These are phyloP conservation scores for Xylaria hypoxylon DNA, from an alignment of 2,329 filamentous ascomycete genomes.

Conservation along the genomic window DNA sequence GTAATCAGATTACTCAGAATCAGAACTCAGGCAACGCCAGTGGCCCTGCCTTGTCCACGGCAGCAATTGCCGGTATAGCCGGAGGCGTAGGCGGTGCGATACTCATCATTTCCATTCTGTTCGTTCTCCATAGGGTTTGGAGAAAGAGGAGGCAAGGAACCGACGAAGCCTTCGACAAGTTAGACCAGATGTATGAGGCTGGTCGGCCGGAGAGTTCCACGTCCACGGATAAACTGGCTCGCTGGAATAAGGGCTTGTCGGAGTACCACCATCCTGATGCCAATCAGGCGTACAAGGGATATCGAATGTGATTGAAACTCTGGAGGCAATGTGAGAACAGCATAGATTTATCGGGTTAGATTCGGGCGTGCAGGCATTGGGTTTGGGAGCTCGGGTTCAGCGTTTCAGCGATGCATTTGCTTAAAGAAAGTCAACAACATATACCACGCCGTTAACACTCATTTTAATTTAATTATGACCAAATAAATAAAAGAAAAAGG, in stretches of 20 bases:
- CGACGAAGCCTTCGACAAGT: constrained; percentile 44
- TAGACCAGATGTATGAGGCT: constrained; percentile 49
- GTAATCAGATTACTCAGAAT: constrained; percentile 41
- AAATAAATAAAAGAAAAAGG: not conserved
- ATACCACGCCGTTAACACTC: constrained; percentile 19
- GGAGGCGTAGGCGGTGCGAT: constrained; percentile 47
- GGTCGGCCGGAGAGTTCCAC: constrained; percentile 45
- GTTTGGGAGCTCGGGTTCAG: not conserved
- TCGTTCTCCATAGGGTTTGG: constrained; percentile 49
- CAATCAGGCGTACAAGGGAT: constrained; percentile 43
- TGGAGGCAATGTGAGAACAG: not conserved
- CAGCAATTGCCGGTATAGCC: constrained; percentile 48
- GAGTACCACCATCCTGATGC: constrained; percentile 45
- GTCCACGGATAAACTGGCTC: constrained; percentile 45
- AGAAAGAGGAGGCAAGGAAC: constrained; percentile 47
- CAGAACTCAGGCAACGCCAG: constrained; percentile 31
- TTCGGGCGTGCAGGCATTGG: constrained; percentile 19
- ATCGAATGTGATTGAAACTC: constrained; percentile 44
- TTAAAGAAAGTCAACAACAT: constrained; percentile 1
- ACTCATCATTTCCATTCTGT: constrained; percentile 43
- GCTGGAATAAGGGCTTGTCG: constrained; percentile 50
- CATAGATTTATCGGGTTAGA: constrained; percentile 16
- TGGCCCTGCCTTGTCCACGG: constrained; percentile 39
- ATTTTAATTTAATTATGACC: constrained; percentile 7
- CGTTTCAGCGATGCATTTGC: constrained; percentile 15